These are phyloP conservation scores for Vitis hybrid DNA, from an alignment of 177 flowering plant species.

Conservation along the genomic window DNA sequence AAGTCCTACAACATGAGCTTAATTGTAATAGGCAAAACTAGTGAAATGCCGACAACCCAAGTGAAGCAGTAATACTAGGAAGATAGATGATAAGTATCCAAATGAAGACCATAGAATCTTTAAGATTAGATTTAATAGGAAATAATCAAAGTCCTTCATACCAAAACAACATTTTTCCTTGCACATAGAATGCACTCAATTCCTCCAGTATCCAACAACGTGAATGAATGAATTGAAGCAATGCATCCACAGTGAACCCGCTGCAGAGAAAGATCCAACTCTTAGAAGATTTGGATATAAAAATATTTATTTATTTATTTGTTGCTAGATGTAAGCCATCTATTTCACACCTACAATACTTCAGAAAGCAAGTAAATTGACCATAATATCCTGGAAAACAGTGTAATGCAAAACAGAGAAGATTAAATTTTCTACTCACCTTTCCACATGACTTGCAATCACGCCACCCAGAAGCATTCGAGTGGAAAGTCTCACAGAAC, in stretches of 20 bases:
- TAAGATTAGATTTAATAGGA: too few species aligned
- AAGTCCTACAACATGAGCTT: not conserved
- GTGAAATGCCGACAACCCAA: not conserved
- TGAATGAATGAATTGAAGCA: constrained; percentile 58
- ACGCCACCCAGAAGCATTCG: constrained; percentile 85
- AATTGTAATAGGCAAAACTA: not conserved
- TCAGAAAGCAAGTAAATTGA: constrained; percentile 1
- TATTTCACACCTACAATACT: not conserved
- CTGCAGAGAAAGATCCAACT: constrained; percentile 43
- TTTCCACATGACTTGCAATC: constrained; percentile 84
- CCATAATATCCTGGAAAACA: not conserved
- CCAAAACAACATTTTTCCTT: constrained; percentile 56
- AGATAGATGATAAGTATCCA: not conserved
- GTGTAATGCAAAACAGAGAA: not conserved
- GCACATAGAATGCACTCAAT: constrained; percentile 78
- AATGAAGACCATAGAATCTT: too few species aligned
- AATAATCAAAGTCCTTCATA: constrained; percentile 21
- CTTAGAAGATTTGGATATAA: constrained; percentile 6
- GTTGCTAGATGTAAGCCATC: too few species aligned
- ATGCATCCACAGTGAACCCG: constrained; percentile 92
- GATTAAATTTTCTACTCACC: constrained; percentile 37
- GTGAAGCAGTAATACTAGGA: not conserved
- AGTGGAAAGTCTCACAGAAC: constrained; percentile 77
- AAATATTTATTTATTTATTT: not conserved
- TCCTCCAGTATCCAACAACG: constrained; percentile 85